Evolutionary conservation across 163 green algal species (phyloP).

Genomic region (Scenedesmus sp.): DNA sequence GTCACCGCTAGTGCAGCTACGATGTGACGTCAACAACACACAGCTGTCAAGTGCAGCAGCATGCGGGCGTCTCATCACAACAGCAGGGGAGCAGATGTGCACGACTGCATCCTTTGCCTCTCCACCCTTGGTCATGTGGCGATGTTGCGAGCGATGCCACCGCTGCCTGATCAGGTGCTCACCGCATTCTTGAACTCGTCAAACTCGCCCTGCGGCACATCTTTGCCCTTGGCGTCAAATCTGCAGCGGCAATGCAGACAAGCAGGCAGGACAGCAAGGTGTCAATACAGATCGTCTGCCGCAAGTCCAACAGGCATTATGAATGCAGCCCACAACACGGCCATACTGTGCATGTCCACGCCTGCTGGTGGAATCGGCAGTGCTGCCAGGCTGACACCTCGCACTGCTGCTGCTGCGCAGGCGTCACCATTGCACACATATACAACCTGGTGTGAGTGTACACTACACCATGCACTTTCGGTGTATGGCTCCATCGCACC

Average conservation of each 20-base stretch:
- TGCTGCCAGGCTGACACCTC: neutral
- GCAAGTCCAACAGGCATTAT: neutral
- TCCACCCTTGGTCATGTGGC: too few species aligned
- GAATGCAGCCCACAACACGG: neutral
- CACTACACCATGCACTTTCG: too few species aligned
- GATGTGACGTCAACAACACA: too few species aligned
- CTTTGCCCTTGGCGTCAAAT: conserved; percentile 60
- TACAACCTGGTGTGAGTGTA: too few species aligned
- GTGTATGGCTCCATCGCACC: too few species aligned
- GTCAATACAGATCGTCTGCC: neutral
- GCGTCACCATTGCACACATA: neutral
- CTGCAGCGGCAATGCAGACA: conserved; percentile 24
- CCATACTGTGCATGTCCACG: neutral
- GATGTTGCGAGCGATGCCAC: neutral
- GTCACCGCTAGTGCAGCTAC: too few species aligned
- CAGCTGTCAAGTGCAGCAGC: too few species aligned
- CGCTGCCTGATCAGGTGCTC: neutral
- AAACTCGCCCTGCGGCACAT: neutral
- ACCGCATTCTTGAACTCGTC: conserved; percentile 59
- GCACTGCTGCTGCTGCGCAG: neutral
- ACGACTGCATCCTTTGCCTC: too few species aligned
- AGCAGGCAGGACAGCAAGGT: neutral
- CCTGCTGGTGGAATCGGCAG: neutral
- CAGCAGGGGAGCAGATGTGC: too few species aligned
- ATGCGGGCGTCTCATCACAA: too few species aligned